Conservation (phyloP, 73 alveolate genomes). For the Blepharisma stoltei region DNA sequence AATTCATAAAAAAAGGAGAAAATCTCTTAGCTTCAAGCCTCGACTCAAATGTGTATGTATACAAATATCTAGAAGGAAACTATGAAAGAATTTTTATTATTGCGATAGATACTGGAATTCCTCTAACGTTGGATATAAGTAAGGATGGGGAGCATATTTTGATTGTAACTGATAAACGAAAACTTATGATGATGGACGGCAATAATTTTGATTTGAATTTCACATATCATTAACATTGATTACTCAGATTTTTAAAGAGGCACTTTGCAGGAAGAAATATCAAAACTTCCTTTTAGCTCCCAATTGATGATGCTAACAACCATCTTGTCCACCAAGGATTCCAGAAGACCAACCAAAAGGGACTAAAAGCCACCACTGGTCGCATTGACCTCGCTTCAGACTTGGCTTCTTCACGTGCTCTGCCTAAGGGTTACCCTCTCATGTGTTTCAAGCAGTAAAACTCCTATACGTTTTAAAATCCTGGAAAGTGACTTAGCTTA, state of each 20-base stretch:
- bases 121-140: constrained; percentile 45
- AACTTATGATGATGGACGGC: constrained; percentile 46
- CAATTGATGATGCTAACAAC: too few species aligned
- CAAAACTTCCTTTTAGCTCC: too few species aligned
- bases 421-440: too few species aligned
- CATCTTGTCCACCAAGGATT: too few species aligned
- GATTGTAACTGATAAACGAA: constrained; percentile 56
- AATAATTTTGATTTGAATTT: constrained; percentile 49
- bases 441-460: too few species aligned
- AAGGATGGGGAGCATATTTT: constrained; percentile 51
- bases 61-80: constrained; percentile 45
- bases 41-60: constrained; percentile 66
- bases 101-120: constrained; percentile 53
- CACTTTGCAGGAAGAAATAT: too few species aligned
- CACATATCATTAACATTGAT: constrained; percentile 34
- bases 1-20: constrained; percentile 68
- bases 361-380: too few species aligned
- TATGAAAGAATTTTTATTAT: constrained; percentile 48
- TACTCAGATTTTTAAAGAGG: constrained; percentile 37
- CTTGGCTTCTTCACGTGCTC: too few species aligned
- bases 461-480: too few species aligned
- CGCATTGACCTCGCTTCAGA: too few species aligned
- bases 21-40: constrained; percentile 64
- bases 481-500: too few species aligned
- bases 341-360: too few species aligned